Base-by-base conservation (phyloP, 139 green algal genomes). In the Diplosphaera chodatii region DNA sequence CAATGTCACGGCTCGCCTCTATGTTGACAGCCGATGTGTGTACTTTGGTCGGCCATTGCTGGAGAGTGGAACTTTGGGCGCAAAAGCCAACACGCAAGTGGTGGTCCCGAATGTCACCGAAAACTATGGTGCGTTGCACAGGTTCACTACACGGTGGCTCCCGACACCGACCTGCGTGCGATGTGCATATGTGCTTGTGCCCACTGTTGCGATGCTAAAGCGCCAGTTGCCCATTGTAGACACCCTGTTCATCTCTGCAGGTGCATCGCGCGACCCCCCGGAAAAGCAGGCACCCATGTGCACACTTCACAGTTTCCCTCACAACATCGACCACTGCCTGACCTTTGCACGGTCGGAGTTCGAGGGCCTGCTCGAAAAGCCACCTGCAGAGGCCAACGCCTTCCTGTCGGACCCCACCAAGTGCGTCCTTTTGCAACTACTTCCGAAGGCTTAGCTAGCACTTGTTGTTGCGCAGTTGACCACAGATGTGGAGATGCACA, bases 231-330 rank as follows among this genome's bases (percentile, higher is more conserved):
- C n/a, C n/a, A n/a, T n/a, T n/a, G n/a, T n/a, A n/a, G n/a, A n/a
- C n/a, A n/a, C n/a, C n/a, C n/a, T n/a, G n/a, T n/a, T n/a, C 48
- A 3, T 59, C 13, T 5, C 48, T 59, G 40, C 80, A 85, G 80
- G 90, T 30, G 90, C 90, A 2, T 89, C 78, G 29, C 74, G 93
- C 18, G 94, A 97, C 76, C 92, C 92, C 2, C 92, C 92, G 0
- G 93, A 98, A 81, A 96, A 95, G 84, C 87, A 96, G 81, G 94
- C 95, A 16, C 95, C 95, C 40, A 99, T 99, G 95, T 99, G 95
- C 85, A 99, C 95, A 1, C 71, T 99, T 66, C 95, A 99, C 88
- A 96, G 87, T 70, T 99, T 99, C 89, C 95, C 95, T 28, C 95
- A 99, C 89, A 99, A 98, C 86, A 99, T 99, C 82, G 91, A 98